A percentile compares a stretch with the other conserved stretches of the same genome.
Evolutionary conservation across 2,329 filamentous ascomycete species (phyloP).

Genomic region (Seiridium unicorne): DNA sequence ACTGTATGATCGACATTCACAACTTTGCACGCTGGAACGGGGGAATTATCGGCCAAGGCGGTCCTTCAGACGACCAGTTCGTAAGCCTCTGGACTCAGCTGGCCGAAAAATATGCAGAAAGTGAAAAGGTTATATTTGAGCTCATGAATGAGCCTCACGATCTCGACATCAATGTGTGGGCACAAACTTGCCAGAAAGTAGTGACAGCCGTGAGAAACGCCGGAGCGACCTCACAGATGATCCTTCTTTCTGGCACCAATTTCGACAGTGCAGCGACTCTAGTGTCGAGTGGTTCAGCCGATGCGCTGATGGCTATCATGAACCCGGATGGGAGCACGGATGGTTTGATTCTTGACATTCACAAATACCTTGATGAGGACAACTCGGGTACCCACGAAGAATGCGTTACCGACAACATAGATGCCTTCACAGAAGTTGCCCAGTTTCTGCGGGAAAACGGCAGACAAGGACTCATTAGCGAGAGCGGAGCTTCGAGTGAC

Average conservation of each 20-base stretch:
- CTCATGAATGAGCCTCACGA: constrained; percentile 72
- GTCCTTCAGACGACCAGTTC: constrained; percentile 58
- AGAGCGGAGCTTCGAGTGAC: constrained; percentile 48
- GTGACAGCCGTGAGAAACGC: constrained; percentile 65
- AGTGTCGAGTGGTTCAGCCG: constrained; percentile 47
- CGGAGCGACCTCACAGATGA: constrained; percentile 62
- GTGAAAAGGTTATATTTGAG: constrained; percentile 58
- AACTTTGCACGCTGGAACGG: constrained; percentile 62
- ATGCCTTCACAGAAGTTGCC: constrained; percentile 45
- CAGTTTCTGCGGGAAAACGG: constrained; percentile 45
- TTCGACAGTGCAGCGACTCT: constrained; percentile 52
- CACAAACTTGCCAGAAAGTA: constrained; percentile 56
- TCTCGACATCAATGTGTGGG: constrained; percentile 56
- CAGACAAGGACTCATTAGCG: constrained; percentile 48
- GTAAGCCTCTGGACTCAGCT: constrained; percentile 56
- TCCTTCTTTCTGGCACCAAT: constrained; percentile 62
- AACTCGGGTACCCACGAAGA: constrained; percentile 50
- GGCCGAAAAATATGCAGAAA: constrained; percentile 54
- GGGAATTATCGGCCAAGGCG: constrained; percentile 63
- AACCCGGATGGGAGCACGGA: constrained; percentile 59
- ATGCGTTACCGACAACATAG: constrained; percentile 53
- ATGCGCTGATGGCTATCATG: constrained; percentile 49
- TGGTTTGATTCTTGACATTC: constrained; percentile 57
- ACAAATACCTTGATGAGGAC: constrained; percentile 60
- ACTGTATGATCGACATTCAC: constrained; percentile 60